These are phyloP conservation scores for Colletotrichum eleusines DNA, from an alignment of 2,329 filamentous ascomycete genomes.

Conservation along the genomic window DNA sequence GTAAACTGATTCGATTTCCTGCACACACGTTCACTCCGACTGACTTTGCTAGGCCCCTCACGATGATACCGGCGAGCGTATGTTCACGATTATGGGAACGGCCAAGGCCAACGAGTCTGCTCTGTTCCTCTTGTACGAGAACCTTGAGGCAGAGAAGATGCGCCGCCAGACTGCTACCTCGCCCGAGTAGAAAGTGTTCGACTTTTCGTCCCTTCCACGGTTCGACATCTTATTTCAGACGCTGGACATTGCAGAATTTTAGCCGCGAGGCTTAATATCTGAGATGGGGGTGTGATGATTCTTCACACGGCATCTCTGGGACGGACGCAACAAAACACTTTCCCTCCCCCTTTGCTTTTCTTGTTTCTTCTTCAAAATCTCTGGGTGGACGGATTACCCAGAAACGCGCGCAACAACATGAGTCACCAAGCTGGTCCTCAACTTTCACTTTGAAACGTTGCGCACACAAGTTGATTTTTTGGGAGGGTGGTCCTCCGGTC, in stretches of 20 bases:
- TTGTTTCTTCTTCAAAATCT: conserved; percentile 18
- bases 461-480: conserved; percentile 28
- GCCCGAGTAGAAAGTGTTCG: conserved; percentile 58
- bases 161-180: conserved; percentile 78
- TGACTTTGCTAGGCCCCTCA: conserved; percentile 75
- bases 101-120: conserved; percentile 95
- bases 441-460: conserved; percentile 29
- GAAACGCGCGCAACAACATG: conserved; percentile 8
- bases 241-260: conserved; percentile 36
- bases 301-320: conserved; percentile 18
- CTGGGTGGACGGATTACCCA: conserved; percentile 22
- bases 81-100: conserved; percentile 99
- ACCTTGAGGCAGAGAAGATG: conserved; percentile 99
- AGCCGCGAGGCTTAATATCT: conserved; percentile 35
- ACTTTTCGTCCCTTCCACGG: conserved; percentile 31
- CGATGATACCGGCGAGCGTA: conserved; percentile 96
- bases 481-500: conserved; percentile 40
- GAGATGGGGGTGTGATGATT: neutral
- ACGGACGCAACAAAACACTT: conserved; percentile 25
- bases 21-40: conserved; percentile 37
- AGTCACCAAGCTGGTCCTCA: conserved; percentile 22
- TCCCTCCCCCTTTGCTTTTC: neutral
- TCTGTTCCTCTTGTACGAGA: conserved; percentile 96
- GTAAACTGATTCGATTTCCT: conserved; percentile 53
- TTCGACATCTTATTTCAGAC: conserved; percentile 11